phyloP scores from a whole-genome alignment of 2,329 filamentous ascomycete genomes.

The Aspergillus sp. region DNA sequence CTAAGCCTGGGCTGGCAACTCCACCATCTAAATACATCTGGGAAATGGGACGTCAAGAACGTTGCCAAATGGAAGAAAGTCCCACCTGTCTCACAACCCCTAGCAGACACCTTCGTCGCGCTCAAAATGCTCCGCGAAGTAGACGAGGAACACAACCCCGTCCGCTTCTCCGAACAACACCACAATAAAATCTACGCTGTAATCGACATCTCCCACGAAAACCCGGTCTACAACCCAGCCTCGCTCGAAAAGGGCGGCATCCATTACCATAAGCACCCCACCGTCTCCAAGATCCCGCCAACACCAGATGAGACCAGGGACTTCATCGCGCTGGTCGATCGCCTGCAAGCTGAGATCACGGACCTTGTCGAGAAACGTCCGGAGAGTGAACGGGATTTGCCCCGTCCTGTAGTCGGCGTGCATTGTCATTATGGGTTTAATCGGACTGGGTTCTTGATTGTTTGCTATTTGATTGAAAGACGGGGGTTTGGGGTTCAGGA shows the following conservation, averaged over 20 bases:
- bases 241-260: constrained; percentile 61
- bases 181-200: constrained; percentile 63
- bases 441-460: constrained; percentile 83
- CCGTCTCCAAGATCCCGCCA: constrained; percentile 85
- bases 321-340: constrained; percentile 55
- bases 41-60: constrained; percentile 98
- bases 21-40: constrained; percentile 76
- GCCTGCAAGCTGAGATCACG: constrained; percentile 52
- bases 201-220: constrained; percentile 85
- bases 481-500: constrained; percentile 64
- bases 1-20: constrained; percentile 86
- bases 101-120: constrained; percentile 73
- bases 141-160: constrained; percentile 73
- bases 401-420: constrained; percentile 60
- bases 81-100: constrained; percentile 66
- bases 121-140: constrained; percentile 91
- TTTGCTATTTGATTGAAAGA: constrained; percentile 81
- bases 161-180: constrained; percentile 63
- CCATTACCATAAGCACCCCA: constrained; percentile 79
- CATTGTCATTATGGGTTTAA: constrained; percentile 98
- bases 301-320: constrained; percentile 52
- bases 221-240: constrained; percentile 77
- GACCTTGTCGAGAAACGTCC: constrained; percentile 36
- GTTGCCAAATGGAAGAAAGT: constrained; percentile 84
- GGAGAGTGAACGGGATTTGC: constrained; percentile 26